Conservation (phyloP, 208 protist genomes). For the Wallacemonas sp. region DNA sequence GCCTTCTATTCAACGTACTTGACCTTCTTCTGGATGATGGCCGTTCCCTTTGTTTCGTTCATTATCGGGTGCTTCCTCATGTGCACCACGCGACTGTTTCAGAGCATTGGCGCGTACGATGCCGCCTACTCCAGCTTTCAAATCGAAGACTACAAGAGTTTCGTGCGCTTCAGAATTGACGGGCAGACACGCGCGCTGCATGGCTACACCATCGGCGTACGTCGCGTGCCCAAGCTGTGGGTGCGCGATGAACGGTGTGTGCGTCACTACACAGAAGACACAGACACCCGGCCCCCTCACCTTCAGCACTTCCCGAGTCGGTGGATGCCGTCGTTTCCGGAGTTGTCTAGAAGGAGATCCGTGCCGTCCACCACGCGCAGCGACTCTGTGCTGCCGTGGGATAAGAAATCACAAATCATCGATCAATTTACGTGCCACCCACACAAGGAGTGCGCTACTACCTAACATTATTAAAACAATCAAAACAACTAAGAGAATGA, state of each 20-base stretch:
- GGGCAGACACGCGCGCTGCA: slow-evolving; percentile 25
- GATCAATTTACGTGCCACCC: slow-evolving; percentile 16
- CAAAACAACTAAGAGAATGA: no score
- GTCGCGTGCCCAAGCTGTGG: slow-evolving; percentile 37
- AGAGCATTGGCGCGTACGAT: slow-evolving; percentile 29
- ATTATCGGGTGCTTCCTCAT: slow-evolving; percentile 40
- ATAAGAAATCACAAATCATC: slow-evolving; percentile 1
- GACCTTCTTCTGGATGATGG: slow-evolving; percentile 37
- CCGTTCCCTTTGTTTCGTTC: slow-evolving; percentile 35
- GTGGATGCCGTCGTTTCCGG: slow-evolving; percentile 23
- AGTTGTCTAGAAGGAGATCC: no score
- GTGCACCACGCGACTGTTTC: slow-evolving; percentile 30
- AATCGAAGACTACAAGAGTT: slow-evolving; percentile 52
- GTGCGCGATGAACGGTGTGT: slow-evolving; percentile 24
- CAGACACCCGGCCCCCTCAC: slow-evolving; percentile 24
- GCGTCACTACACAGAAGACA: slow-evolving; percentile 5
- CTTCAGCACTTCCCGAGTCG: slow-evolving; percentile 30
- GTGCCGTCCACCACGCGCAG: no score
- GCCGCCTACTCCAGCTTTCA: slow-evolving; percentile 46
- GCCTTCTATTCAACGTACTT: neutral
- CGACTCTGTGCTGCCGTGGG: neutral
- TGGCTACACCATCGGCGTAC: slow-evolving; percentile 35
- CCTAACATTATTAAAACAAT: no score
- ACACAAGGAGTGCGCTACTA: neutral
- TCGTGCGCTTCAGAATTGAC: slow-evolving; percentile 38